Base-by-base conservation (phyloP, 805 yeast genomes). In the Kodamaea leandrae region DNA sequence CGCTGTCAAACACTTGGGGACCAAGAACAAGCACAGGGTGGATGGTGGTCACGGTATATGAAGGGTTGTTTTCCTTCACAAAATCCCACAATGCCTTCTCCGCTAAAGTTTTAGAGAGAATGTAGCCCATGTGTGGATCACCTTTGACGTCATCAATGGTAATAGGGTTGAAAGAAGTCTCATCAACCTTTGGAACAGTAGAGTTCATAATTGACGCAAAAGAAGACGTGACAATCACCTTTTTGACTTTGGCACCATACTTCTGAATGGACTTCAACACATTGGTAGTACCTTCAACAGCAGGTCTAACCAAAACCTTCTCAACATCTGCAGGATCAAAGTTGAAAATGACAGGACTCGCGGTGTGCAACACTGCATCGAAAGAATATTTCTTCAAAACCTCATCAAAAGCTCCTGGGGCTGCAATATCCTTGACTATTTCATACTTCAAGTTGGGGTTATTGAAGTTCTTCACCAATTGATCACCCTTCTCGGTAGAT, bases 161-260 rank as follows among this genome's bases (percentile, higher is more conserved):
- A 9, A 9, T 21, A 7, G 24, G 24, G 32, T 66, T 48, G 37
- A 56, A 60, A 15, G 57, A 41, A 38, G 60, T 46, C 44, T 66
- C 72, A 41, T 64, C 66, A 21, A 21, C 9, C 9, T 6, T 21
- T 9, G 6, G 9, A 7, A 9, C 24, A 0, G 51, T 55, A 23
- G 44, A 28, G 8, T 66, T 57, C 42, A 63, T 65, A 8, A 68
- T 47, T 3, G 80, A 74, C 4, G 78, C 78, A 48, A 68, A 74
- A 4, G 78, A 73, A 3, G 78, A 78, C 0, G 85, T 80, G 13
- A 76, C 48, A 14, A 79, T 80, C 24, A 80, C 72, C 33, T 70
- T 63, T 39, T 68, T 66, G 21, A 76, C 69, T 41, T 68, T 62
- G 6, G 74, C 68, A n/a, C 74, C 76, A 47, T 58, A 66, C 23